These are phyloP conservation scores for Solanum pinnatisectum DNA, from an alignment of 257 asterid genomes.

Conservation along the genomic window DNA sequence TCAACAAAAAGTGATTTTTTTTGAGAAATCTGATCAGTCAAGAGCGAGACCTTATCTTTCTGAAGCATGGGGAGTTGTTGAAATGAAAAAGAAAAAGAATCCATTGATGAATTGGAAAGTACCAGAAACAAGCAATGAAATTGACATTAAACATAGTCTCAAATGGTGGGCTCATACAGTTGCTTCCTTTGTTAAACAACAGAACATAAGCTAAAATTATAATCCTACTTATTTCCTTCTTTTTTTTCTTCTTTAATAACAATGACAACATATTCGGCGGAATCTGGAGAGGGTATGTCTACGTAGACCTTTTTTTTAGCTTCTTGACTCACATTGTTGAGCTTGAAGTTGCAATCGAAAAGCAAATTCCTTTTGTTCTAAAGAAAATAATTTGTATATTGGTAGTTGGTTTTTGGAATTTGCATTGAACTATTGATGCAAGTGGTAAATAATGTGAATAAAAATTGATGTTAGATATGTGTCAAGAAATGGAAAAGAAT, in stretches of 20 bases:
- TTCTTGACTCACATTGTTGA: neutral
- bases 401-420: neutral
- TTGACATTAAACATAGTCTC: constrained; percentile 36
- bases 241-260: no score
- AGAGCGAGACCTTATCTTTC: constrained; percentile 48
- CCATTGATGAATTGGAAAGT: constrained; percentile 30
- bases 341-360: neutral
- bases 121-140: constrained; percentile 22
- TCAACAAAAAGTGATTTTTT: neutral
- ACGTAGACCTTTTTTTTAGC: neutral
- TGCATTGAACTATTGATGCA: neutral
- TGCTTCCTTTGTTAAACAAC: constrained; percentile 35
- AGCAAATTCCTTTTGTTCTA: neutral
- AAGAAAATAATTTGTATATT: neutral
- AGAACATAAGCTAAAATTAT: neutral
- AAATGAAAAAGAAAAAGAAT: neutral
- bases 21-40: neutral
- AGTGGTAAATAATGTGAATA: neutral
- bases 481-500: neutral
- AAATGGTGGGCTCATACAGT: constrained; percentile 66
- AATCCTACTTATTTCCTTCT: no score
- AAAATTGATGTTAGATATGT: neutral
- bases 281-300: neutral
- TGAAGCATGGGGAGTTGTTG: constrained; percentile 40
- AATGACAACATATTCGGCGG: neutral